These are phyloP conservation scores for Petunia hybrid DNA, from an alignment of 305 asterid species.

Conservation along the genomic window DNA sequence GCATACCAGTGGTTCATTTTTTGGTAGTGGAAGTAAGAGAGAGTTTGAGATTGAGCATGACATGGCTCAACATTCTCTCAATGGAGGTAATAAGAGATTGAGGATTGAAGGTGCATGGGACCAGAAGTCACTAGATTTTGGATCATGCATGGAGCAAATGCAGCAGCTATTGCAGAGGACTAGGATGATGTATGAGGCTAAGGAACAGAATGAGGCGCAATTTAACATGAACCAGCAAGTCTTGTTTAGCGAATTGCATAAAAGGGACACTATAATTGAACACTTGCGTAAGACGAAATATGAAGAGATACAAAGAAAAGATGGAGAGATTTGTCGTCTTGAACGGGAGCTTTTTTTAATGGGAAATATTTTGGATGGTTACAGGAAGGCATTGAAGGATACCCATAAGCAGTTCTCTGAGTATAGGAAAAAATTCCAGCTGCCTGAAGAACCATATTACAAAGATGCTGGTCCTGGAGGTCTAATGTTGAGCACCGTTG, in stretches of 20 bases:
- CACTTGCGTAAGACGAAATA: constrained; percentile 58
- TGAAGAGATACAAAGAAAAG: constrained; percentile 70
- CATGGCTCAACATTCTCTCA: constrained; percentile 43
- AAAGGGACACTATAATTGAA: constrained; percentile 61
- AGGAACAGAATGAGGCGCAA: constrained; percentile 52
- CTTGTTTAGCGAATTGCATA: constrained; percentile 63
- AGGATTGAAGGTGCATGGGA: constrained; percentile 65
- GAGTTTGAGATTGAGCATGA: constrained; percentile 59
- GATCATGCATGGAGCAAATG: constrained; percentile 61
- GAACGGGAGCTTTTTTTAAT: constrained; percentile 69
- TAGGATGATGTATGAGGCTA: constrained; percentile 50
- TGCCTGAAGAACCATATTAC: constrained; percentile 73
- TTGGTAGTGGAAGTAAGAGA: constrained; percentile 60
- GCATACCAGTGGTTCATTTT: constrained; percentile 49
- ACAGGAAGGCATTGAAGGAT: constrained; percentile 70
- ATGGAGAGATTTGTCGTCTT: constrained; percentile 56
- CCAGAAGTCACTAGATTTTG: constrained; percentile 55
- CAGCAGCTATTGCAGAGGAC: constrained; percentile 55
- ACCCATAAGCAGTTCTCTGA: constrained; percentile 65
- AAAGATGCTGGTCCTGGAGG: constrained; percentile 80
- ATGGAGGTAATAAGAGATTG: constrained; percentile 58
- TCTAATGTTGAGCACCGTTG: constrained; percentile 64
- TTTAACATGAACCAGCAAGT: constrained; percentile 54
- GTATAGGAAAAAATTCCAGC: constrained; percentile 57
- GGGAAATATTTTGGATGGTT: constrained; percentile 66